Conservation (phyloP, 1,139 yeast genomes). For the Zygoascus hellenicus region DNA sequence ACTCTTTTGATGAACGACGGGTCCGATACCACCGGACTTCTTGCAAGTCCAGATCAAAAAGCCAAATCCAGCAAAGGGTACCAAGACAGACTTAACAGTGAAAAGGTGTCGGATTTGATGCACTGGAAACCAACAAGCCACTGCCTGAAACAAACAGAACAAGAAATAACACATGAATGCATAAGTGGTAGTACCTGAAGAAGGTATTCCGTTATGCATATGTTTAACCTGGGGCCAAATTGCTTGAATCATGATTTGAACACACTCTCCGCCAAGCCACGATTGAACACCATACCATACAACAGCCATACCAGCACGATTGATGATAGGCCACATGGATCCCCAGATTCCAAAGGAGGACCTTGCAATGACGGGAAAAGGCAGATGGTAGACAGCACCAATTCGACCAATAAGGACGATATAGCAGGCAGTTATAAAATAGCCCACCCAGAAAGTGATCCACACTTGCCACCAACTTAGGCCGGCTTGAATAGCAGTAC, state of each 20-base stretch:
- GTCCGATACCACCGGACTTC: constrained; percentile 70
- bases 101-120: constrained; percentile 76
- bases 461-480: constrained; percentile 91
- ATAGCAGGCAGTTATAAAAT: constrained; percentile 30
- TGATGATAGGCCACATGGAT: constrained; percentile 35
- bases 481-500: constrained; percentile 70
- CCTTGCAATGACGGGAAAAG: constrained; percentile 36
- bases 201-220: constrained; percentile 43
- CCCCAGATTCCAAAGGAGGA: constrained; percentile 38
- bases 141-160: constrained; percentile 71
- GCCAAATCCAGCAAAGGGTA: constrained; percentile 75
- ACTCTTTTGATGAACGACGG: constrained; percentile 51
- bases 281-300: constrained; percentile 84
- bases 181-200: constrained; percentile 56
- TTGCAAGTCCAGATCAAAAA: constrained; percentile 76
- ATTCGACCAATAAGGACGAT: constrained; percentile 33
- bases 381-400: constrained; percentile 36
- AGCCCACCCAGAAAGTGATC: constrained; percentile 66
- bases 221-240: constrained; percentile 39
- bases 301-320: constrained; percentile 72
- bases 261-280: constrained; percentile 77
- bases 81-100: constrained; percentile 67
- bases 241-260: constrained; percentile 48
- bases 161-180: constrained; percentile 68
- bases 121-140: constrained; percentile 75